Percentiles rank a stretch among this genome's conserved stretches.
Conservation (phyloP, 345 rosid genomes). For the Bruguiera sexangula region DNA sequence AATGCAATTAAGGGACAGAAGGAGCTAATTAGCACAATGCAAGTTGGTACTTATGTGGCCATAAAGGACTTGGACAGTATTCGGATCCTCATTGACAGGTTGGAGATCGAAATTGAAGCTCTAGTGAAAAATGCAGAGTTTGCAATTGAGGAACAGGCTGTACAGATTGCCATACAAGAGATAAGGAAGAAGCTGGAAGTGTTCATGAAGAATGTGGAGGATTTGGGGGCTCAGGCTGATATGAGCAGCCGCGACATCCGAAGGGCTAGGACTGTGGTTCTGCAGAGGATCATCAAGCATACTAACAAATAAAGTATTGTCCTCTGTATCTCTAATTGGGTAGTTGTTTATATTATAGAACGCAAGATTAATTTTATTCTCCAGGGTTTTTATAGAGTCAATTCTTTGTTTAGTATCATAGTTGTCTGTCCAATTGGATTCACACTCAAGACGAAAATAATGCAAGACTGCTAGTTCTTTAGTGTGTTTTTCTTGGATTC, state of each 20-base stretch:
- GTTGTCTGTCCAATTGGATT: neutral
- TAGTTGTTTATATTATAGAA: neutral
- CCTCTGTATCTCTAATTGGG: neutral
- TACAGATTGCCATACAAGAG: slow-evolving; percentile 54
- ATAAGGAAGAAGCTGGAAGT: slow-evolving; percentile 68
- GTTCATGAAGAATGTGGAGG: slow-evolving; percentile 80
- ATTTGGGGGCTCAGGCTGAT: slow-evolving; percentile 72
- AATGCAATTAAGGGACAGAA: slow-evolving; percentile 69
- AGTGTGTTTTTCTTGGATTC: no score
- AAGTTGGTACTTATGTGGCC: slow-evolving; percentile 65
- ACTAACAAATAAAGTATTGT: slow-evolving; percentile 29
- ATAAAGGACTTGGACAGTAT: slow-evolving; percentile 79
- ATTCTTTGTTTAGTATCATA: neutral
- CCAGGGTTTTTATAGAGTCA: neutral
- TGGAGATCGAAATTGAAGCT: slow-evolving; percentile 61
- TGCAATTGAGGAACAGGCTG: slow-evolving; percentile 55
- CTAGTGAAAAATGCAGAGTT: slow-evolving; percentile 54
- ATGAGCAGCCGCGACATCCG: slow-evolving; percentile 73
- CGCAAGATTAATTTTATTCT: neutral
- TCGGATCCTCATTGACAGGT: slow-evolving; percentile 48
- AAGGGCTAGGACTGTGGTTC: slow-evolving; percentile 91
- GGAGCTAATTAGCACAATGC: slow-evolving; percentile 68
- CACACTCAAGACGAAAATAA: neutral
- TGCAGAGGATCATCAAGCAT: slow-evolving; percentile 78
- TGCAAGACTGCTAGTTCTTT: neutral